A percentile compares a stretch with the other conserved stretches of the same genome.
These are phyloP conservation scores for Spathaspora gorwiae DNA, from an alignment of 805 yeast genomes.

Conservation along the genomic window DNA sequence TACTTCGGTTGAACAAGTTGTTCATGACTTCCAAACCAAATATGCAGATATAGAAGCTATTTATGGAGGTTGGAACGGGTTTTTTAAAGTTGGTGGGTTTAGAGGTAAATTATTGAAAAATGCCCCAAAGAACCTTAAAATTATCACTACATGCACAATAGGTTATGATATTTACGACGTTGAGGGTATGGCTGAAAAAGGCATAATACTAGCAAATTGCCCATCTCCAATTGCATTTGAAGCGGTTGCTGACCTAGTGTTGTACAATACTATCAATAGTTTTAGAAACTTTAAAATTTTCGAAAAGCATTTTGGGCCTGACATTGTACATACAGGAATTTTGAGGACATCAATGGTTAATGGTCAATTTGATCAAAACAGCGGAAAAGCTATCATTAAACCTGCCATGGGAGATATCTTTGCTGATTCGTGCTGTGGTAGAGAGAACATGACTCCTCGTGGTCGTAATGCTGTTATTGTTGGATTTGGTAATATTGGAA, in stretches of 20 bases:
- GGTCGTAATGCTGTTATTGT: conserved; percentile 60
- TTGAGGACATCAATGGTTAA: conserved; percentile 37
- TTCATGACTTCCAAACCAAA: conserved; percentile 32
- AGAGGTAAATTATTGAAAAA: conserved; percentile 35
- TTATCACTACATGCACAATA: conserved; percentile 52
- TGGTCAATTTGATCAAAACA: conserved; percentile 31
- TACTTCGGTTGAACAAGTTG: conserved; percentile 38
- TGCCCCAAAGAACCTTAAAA: conserved; percentile 42
- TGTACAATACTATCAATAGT: conserved; percentile 52
- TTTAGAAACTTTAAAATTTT: conserved; percentile 44
- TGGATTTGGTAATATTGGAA: conserved; percentile 77
- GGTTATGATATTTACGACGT: conserved; percentile 53
- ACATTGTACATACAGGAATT: conserved; percentile 30
- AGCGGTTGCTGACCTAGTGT: conserved; percentile 71
- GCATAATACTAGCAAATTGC: conserved; percentile 57
- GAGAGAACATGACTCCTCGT: conserved; percentile 45
- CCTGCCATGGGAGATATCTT: conserved; percentile 14
- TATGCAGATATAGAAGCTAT: conserved; percentile 47
- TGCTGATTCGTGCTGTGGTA: conserved; percentile 47
- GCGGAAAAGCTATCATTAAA: conserved; percentile 19
- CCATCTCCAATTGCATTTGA: conserved; percentile 52
- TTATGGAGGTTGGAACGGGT: conserved; percentile 59
- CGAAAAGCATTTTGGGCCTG: conserved; percentile 40
- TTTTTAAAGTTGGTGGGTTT: conserved; percentile 50
- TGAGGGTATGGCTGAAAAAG: conserved; percentile 32